phyloP scores from a whole-genome alignment of 148 eudicot species.

The Polygonum maritimum region DNA sequence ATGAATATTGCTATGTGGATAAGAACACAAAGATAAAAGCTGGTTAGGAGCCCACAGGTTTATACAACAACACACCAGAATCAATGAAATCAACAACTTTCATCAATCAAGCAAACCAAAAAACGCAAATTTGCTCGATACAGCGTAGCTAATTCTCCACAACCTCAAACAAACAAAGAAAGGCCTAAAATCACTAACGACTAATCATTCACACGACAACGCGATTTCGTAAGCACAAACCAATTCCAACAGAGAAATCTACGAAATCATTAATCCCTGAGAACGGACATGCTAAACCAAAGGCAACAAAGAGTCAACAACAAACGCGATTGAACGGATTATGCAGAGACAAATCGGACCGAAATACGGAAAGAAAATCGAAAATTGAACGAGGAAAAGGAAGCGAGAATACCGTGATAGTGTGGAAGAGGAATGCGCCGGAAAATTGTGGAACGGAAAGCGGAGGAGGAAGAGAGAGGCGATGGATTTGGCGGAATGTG shows the following conservation, averaged over 20 bases:
- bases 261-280: too few relatives aligned
- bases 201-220: neutral
- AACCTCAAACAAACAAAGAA: neutral
- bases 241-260: too few relatives aligned
- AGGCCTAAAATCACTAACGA: neutral
- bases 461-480: neutral
- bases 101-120: neutral
- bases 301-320: neutral
- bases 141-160: neutral
- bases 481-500: neutral
- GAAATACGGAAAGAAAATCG: neutral
- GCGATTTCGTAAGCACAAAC: neutral
- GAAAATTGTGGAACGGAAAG: neutral
- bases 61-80: neutral
- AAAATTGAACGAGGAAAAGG: neutral
- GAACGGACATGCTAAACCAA: too few relatives aligned
- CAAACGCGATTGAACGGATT: neutral
- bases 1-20: too few relatives aligned
- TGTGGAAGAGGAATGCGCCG: neutral
- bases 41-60: too few relatives aligned
- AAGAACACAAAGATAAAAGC: too few relatives aligned
- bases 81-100: neutral
- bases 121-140: neutral
- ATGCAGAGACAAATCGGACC: neutral
- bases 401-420: neutral